Evolutionary conservation across 345 rosid genomes (phyloP), one percentile per base, ranked within the genome.

Genomic region (Limnanthes douglasii): DNA sequence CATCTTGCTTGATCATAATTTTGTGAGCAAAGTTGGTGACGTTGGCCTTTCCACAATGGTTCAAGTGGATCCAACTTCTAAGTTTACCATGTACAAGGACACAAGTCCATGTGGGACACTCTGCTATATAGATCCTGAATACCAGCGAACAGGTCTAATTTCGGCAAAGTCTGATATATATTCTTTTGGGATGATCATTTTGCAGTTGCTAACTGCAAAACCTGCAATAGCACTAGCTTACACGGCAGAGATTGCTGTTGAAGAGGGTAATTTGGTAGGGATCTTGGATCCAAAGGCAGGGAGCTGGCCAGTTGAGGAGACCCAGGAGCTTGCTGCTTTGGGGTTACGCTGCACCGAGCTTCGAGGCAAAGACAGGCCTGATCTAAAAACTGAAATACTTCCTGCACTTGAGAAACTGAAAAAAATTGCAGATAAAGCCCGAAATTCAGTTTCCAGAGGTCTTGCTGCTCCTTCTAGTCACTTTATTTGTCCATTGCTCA

Each of bases 71-170:
- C 35, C 66, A 15, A 41, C 44, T 8, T 36, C 41, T 8, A 16
- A 47, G 15, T 53, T 71, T 39, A 46, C 69, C 11, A 45, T 41
- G 47, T 56, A 38, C 50, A 70, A 56, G 34, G 72, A 73, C 30
- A 75, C 85, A 10, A 75, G 64, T 11, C 88, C 78, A 0, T 93
- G 71, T 5, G 97, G 97, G 28, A 82, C 94, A 4, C 50, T 76
- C 14, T 73, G 86, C 60, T 88, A 88, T 24, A 73, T 83, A 2
- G 97, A 88, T 44, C 97, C 97, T 0, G 95, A 88, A 62, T 82
- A 88, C 48, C 95, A 83, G 45, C 50, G 95, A 53, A 88, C 69
- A 0, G 95, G 97, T n/a, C 15, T 52, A 49, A 41, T 82, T 55
- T 75, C 83, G 38, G 67, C 73, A 14, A 70, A 73, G 37, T 78